A percentile compares a stretch with the other conserved stretches of the same genome.
These are phyloP conservation scores for Cyanidioschyzon merolae DNA, from an alignment of 23 red algal genomes.

Conservation along the genomic window DNA sequence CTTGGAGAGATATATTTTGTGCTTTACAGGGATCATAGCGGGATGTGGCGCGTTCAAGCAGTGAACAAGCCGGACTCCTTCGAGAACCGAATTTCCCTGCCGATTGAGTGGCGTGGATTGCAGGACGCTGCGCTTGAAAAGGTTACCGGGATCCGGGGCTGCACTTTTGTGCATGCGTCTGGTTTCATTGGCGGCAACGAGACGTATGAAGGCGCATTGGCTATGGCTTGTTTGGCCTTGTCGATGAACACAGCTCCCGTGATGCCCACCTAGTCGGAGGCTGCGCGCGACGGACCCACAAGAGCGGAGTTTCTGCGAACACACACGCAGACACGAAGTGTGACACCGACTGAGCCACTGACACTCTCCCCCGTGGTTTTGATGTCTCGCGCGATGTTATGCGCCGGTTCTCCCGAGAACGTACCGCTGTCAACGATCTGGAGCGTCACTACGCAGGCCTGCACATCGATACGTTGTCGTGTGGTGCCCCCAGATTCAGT, in stretches of 20 bases:
- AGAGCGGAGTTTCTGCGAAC: too few relatives aligned
- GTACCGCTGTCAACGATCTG: too few relatives aligned
- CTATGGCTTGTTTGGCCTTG: conserved; percentile 51
- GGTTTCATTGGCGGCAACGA: conserved; percentile 91
- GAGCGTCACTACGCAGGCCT: too few relatives aligned
- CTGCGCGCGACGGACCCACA: too few relatives aligned
- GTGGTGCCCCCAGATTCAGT: too few relatives aligned
- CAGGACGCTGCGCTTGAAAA: conserved; percentile 57
- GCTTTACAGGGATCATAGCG: conserved; percentile 55
- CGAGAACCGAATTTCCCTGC: conserved; percentile 50
- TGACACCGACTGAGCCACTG: too few relatives aligned
- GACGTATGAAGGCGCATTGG: conserved; percentile 59
- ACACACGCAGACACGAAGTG: too few relatives aligned
- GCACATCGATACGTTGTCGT: too few relatives aligned
- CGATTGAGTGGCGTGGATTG: conserved; percentile 71
- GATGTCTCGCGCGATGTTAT: too few relatives aligned
- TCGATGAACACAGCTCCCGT: conserved; percentile 12
- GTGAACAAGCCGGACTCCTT: conserved; percentile 53
- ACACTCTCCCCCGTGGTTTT: too few relatives aligned
- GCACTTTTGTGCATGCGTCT: conserved; percentile 75
- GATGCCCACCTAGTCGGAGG: conserved; percentile 47
- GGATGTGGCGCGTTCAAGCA: conserved; percentile 79
- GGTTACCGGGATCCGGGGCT: conserved; percentile 56
- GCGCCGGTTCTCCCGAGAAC: too few relatives aligned
- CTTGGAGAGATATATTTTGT: conserved; percentile 45